Evolutionary conservation across 768 basidiomycete genomes (phyloP).

Genomic region (Tulasnella sp.): DNA sequence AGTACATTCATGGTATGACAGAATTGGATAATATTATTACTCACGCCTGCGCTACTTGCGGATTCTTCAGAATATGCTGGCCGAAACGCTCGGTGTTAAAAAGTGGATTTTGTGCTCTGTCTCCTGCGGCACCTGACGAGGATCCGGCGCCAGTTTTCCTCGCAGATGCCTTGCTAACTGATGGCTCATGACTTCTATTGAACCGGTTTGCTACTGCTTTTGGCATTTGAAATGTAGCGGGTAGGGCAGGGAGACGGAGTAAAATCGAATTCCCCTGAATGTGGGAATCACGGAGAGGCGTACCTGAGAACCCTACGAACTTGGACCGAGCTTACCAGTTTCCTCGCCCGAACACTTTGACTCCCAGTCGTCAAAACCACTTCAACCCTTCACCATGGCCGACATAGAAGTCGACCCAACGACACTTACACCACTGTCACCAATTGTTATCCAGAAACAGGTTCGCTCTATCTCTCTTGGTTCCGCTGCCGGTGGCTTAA

Average conservation of each 20-base stretch:
- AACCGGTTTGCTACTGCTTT: conserved; percentile 69
- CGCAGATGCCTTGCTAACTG: conserved; percentile 35
- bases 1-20: background rate
- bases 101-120: conserved; percentile 54
- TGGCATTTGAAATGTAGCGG: conserved; percentile 40
- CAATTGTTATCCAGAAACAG: conserved; percentile 86
- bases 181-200: conserved; percentile 52
- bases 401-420: conserved; percentile 65
- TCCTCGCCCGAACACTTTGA: background rate
- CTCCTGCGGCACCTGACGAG: background rate
- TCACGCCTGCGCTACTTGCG: conserved; percentile 80
- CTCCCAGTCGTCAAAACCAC: background rate
- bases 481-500: conserved; percentile 26
- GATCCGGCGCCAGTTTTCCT: conserved; percentile 32
- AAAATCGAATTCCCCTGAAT: background rate
- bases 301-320: background rate
- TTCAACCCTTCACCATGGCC: conserved; percentile 4
- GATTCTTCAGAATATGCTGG: conserved; percentile 96
- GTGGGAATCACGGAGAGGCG: background rate
- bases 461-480: conserved; percentile 47
- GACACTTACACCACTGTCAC: conserved; percentile 77
- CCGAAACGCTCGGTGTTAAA: conserved; percentile 95
- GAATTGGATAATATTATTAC: conserved; percentile 23
- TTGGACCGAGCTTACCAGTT: background rate
- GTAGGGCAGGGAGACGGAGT: background rate